Base-by-base conservation (phyloP, 2,329 filamentous ascomycete species). In the Fusarium armeniacum region DNA sequence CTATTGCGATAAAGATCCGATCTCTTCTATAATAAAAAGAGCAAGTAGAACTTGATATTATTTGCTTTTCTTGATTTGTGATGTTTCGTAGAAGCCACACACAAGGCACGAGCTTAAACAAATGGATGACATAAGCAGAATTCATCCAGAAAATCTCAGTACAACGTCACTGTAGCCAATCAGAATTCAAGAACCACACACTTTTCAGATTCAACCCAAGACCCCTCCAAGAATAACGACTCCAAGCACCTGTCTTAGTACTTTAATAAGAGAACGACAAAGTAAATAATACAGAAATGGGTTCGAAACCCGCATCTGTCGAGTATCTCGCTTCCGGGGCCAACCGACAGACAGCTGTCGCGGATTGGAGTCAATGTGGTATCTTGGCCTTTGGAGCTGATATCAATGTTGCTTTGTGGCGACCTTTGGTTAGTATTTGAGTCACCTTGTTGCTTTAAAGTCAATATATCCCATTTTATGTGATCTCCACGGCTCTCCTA, bases 311-410 rank as follows among this genome's bases (percentile, higher is more conserved):
- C 41, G 74, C 84, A 30, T 79, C 79, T 30, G 76, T 82, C 69
- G 81, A 84, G 67, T 89, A 89, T 71, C 78, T 96, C 71, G 90
- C 93, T 47, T 89, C 91, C 67, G 96, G 96, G 65, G 95, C 93
- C 47, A 99, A 98, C 80, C 87, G 95, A 74, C 93, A 98, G 75
- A 92, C 95, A 20, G 90, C 91, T 18, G 92, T 93, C 30, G 94
- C 95, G 30, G 95, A 98, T 81, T 99, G 96, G 96, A 89, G 92
- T 76, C 77, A 81, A 22, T 82, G 86, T 68, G 92, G 91, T 12
- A 78, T 94, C 45, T 84, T 99, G 56, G 96, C 94, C 32, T 99
- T 93, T 82, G 96, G 96, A 33, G 91, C 94, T 11, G 93, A 97
- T 80, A 90, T 90, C 73, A 96, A 96, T 81, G 87, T 99, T 73